These are phyloP conservation scores for Puccinia hordei DNA, from an alignment of 1,284 basidiomycete genomes.

Conservation along the genomic window DNA sequence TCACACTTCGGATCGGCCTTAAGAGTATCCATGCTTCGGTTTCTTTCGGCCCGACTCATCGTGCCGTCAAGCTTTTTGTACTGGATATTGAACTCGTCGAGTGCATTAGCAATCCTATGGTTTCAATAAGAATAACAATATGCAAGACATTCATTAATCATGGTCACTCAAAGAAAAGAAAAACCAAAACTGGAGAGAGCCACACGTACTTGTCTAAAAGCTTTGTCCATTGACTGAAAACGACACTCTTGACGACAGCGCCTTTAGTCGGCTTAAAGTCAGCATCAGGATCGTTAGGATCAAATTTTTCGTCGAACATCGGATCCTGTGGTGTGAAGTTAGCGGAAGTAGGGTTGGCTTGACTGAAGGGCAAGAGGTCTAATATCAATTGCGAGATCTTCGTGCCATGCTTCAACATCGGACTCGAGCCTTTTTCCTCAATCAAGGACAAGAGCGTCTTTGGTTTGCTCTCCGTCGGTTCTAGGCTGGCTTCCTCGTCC, in stretches of 20 bases:
- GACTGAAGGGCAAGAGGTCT: conserved; percentile 75
- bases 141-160: not conserved
- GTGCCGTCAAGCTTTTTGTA: conserved; percentile 89
- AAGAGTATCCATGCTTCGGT: conserved; percentile 72
- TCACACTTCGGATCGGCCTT: conserved; percentile 79
- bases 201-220: conserved; percentile 56
- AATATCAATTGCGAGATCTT: conserved; percentile 66
- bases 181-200: conserved; percentile 1
- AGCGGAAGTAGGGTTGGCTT: conserved; percentile 74
- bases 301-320: conserved; percentile 68
- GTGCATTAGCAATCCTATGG: conserved; percentile 71
- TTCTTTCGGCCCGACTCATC: conserved; percentile 83
- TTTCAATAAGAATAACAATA: not conserved
- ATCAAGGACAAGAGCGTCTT: not conserved
- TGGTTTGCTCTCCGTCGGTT: not conserved
- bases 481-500: not conserved
- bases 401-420: conserved; percentile 18
- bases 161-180: conserved; percentile 4
- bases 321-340: conserved; percentile 79
- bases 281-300: conserved; percentile 33
- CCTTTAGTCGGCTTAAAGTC: conserved; percentile 7
- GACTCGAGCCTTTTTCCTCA: conserved; percentile 6
- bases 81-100: conserved; percentile 73
- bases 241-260: conserved; percentile 58
- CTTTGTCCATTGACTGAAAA: conserved; percentile 61